A percentile compares a stretch with the other conserved stretches of the same genome.
Evolutionary conservation across 2,329 filamentous ascomycete genomes (phyloP).

Genomic region (Fusarium sp.): DNA sequence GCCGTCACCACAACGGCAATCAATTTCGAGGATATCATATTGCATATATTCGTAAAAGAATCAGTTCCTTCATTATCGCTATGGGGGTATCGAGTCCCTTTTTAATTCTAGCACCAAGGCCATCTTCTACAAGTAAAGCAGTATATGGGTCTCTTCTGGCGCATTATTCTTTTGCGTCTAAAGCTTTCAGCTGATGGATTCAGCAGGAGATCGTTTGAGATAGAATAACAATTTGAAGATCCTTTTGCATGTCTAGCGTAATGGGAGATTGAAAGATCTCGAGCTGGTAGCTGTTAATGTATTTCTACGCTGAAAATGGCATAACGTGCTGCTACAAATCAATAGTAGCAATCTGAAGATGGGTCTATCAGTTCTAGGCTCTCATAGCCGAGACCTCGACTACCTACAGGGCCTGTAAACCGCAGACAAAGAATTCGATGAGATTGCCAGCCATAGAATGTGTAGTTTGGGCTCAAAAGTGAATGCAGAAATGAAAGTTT

Average conservation of each 20-base stretch:
- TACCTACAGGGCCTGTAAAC: neutral
- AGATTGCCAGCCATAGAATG: neutral
- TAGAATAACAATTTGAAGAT: neutral
- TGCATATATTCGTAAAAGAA: neutral
- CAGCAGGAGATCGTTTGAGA: neutral
- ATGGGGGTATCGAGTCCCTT: neutral
- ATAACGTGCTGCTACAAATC: neutral
- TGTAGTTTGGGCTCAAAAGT: neutral
- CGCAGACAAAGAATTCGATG: neutral
- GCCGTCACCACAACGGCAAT: neutral
- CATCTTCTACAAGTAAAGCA: neutral
- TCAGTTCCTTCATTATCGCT: neutral
- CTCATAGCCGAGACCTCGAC: neutral
- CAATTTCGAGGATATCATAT: neutral
- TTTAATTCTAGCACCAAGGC: neutral
- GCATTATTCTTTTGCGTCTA: neutral
- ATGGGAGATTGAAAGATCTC: neutral
- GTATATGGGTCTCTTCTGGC: neutral
- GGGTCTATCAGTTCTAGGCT: neutral
- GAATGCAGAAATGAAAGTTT: neutral
- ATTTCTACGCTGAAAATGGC: neutral
- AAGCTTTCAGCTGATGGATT: neutral
- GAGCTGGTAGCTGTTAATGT: neutral
- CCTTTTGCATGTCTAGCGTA: neutral
- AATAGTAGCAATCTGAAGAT: neutral